Conservation (phyloP, 257 asterid species). For the Penstemon davidsonii region DNA sequence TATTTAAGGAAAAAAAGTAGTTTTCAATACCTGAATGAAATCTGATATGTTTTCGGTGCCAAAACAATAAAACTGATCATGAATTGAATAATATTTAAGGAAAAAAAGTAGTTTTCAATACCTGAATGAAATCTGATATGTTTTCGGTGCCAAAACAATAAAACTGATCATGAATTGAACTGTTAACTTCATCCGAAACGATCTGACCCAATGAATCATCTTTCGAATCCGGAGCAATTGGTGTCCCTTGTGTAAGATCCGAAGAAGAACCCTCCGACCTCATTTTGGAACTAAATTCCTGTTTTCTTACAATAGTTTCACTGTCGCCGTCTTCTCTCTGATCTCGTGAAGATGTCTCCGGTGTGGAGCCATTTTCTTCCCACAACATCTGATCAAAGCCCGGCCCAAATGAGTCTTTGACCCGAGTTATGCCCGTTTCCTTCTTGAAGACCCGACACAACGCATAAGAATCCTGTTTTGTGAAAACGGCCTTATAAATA, state of each 20-base stretch:
- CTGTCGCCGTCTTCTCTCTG: constrained; percentile 31
- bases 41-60: constrained; percentile 35
- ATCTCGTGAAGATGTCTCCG: constrained; percentile 43
- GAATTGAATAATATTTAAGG: constrained; percentile 18
- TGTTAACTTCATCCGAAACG: constrained; percentile 48
- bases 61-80: constrained; percentile 28
- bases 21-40: constrained; percentile 43
- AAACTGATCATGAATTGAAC: constrained; percentile 37
- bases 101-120: constrained; percentile 8
- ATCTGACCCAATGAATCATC: constrained; percentile 34
- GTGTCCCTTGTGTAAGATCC: constrained; percentile 45
- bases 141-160: constrained; percentile 27
- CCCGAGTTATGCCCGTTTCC: constrained; percentile 38
- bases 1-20: neutral
- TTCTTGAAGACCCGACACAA: constrained; percentile 69
- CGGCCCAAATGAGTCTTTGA: constrained; percentile 22
- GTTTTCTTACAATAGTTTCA: constrained; percentile 20
- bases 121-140: constrained; percentile 49
- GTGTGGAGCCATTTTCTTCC: constrained; percentile 40
- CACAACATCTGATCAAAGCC: constrained; percentile 34
- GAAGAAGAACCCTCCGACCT: constrained; percentile 50
- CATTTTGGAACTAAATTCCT: constrained; percentile 24
- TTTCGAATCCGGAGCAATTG: constrained; percentile 23
- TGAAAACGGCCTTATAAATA: neutral
- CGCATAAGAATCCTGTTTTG: constrained; percentile 57